phyloP scores from a whole-genome alignment of 176 grass and related monocot species.

The Saccharum officinarum region DNA sequence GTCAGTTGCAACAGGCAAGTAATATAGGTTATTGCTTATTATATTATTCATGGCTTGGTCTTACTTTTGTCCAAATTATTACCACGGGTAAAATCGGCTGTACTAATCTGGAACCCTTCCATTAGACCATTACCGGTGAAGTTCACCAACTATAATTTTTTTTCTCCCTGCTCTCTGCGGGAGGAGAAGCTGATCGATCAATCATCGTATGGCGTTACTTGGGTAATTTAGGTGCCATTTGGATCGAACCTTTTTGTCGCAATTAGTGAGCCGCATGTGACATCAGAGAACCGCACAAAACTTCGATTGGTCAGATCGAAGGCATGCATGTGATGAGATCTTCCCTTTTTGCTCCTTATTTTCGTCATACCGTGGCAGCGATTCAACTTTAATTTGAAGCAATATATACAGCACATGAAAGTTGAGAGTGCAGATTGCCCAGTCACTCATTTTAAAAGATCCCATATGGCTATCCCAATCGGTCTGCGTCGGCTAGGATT shows the following conservation, averaged over 20 bases:
- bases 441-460: background rate
- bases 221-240: conserved; percentile 15
- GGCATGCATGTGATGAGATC: conserved; percentile 21
- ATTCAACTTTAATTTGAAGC: background rate
- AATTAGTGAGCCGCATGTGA: conserved; percentile 30
- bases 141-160: background rate
- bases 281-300: conserved; percentile 25
- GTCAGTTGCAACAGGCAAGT: background rate
- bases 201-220: background rate
- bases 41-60: background rate
- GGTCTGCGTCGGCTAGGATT: conserved; percentile 2
- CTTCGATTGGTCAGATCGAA: conserved; percentile 42
- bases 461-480: background rate
- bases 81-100: background rate
- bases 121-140: background rate
- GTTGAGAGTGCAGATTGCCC: background rate
- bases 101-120: background rate
- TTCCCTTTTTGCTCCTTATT: background rate
- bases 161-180: background rate
- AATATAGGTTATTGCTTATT: no score
- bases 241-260: conserved; percentile 25
- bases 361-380: background rate
- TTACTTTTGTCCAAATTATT: background rate
- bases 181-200: background rate
- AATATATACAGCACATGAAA: background rate